Conservation (phyloP, 768 basidiomycete genomes). For the Suillus tomentosus region DNA sequence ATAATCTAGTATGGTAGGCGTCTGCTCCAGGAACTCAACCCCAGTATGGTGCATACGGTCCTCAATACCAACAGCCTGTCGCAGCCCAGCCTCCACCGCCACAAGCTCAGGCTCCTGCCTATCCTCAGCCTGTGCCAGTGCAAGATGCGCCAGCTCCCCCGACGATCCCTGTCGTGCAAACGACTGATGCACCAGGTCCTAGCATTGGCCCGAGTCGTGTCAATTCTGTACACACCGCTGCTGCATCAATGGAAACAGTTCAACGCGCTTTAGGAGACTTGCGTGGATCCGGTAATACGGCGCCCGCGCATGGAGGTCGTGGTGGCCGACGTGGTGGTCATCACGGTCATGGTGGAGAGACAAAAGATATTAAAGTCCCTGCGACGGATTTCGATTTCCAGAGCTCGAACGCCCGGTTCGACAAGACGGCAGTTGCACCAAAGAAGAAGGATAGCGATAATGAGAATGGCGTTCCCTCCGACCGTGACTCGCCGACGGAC, state of each 20-base stretch:
- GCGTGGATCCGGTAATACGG: conserved; percentile 35
- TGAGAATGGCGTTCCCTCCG: conserved; percentile 32
- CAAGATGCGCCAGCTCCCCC: conserved; percentile 24
- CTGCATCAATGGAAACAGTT: conserved; percentile 73
- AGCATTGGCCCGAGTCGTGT: conserved; percentile 33
- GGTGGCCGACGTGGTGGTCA: conserved; percentile 40
- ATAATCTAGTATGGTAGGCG: conserved; percentile 36
- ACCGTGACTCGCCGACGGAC: conserved; percentile 28
- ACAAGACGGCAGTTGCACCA: conserved; percentile 61
- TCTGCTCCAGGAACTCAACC: conserved; percentile 46
- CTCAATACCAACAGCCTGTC: conserved; percentile 34
- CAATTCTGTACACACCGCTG: conserved; percentile 68
- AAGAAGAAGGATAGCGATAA: conserved; percentile 34
- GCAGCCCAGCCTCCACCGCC: conserved; percentile 32
- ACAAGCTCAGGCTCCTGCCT: conserved; percentile 29
- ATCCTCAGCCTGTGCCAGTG: conserved; percentile 28
- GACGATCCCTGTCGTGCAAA: conserved; percentile 21
- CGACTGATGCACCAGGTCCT: conserved; percentile 27
- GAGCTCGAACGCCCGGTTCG: conserved; percentile 76
- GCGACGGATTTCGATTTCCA: conserved; percentile 82
- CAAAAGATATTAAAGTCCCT: conserved; percentile 57
- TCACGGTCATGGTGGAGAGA: conserved; percentile 33
- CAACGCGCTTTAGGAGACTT: conserved; percentile 58
- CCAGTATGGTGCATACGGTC: conserved; percentile 31
- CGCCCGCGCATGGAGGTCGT: conserved; percentile 35